Evolutionary conservation across 768 basidiomycete genomes (phyloP), one percentile per base, ranked within the genome.

Genomic region (Leccinellum albellum): DNA sequence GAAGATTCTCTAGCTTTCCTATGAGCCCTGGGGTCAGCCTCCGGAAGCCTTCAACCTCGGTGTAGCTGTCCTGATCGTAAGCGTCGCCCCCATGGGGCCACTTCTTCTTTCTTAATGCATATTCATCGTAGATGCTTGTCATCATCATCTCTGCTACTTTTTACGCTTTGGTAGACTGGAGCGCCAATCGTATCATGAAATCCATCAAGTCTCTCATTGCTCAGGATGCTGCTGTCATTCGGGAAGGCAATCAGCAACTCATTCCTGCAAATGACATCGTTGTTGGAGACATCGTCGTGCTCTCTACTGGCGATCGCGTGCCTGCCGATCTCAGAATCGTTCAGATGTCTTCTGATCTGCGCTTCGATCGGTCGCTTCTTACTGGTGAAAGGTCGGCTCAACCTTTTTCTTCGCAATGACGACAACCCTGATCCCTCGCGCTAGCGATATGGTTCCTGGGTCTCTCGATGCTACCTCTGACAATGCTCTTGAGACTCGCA

Each of bases 261-360:
- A 69, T 82, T 3, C 70, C 74, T 23, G 82, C 84, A 23, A 79
- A 79, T 37, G 79, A 84, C 46, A 77, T 87, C 31, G 76, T 87
- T 1, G 82, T 82, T 0, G 83, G 83, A 13, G 83, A 84, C 60
- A 68, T 84, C 29, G 75, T 83, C 54, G 73, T 74, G 4, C 81
- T 84, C 62, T 65, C 73, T 35, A 78, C 82, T 3, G 83, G 83
- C 20, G 81, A 85, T 60, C 77, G 84, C 9, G 75, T 85, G 6
- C 84, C 84, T 7, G 82, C 84, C 0, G 85, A 86, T 61, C 70
- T 85, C 26, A 77, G 84, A 26, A 73, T 86, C 14, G 75, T 84
- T 40, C 66, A 79, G 17, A 77, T 76, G 57, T 79, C 81, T 1
- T 75, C 76, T 6, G 83, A 84, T 58, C 69, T 83, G 55, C 75